A percentile compares a stretch with the other conserved stretches of the same genome.
These are phyloP conservation scores for Microstegium vimineum DNA, from an alignment of 176 grass and related monocot genomes.

Conservation along the genomic window DNA sequence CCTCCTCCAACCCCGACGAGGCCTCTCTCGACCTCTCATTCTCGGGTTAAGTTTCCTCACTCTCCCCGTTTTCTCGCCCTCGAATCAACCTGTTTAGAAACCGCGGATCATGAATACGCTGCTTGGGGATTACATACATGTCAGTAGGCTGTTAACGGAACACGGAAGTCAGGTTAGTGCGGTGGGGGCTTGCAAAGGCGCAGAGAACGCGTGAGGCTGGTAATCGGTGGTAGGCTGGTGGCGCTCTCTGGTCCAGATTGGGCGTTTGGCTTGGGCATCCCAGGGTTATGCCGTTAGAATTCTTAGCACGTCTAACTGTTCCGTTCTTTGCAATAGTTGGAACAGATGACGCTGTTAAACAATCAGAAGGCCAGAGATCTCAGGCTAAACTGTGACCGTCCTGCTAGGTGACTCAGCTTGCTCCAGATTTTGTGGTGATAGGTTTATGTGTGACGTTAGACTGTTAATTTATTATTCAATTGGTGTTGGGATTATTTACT, in stretches of 20 bases:
- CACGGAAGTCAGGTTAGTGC: background rate
- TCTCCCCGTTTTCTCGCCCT: background rate
- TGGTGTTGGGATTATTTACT: background rate
- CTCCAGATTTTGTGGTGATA: background rate
- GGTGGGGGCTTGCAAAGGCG: background rate
- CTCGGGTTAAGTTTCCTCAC: conserved; percentile 37
- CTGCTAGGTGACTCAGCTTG: background rate
- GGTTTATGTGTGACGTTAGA: background rate
- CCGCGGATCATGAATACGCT: background rate
- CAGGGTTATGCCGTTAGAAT: background rate
- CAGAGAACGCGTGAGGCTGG: background rate
- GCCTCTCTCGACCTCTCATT: conserved; percentile 81
- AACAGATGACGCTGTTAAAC: background rate
- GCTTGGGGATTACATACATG: background rate
- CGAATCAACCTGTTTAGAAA: background rate
- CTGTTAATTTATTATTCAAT: background rate
- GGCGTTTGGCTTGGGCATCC: background rate
- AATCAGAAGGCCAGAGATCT: background rate
- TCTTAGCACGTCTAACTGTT: background rate
- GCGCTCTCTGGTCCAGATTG: background rate
- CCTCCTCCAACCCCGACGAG: conserved; percentile 52
- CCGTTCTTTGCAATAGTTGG: background rate
- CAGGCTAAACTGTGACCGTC: background rate
- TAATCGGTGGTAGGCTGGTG: background rate
- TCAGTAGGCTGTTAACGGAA: conserved; percentile 10